phyloP scores from a whole-genome alignment of 352 stramenopile genomes.

The Phytophthora rubi region DNA sequence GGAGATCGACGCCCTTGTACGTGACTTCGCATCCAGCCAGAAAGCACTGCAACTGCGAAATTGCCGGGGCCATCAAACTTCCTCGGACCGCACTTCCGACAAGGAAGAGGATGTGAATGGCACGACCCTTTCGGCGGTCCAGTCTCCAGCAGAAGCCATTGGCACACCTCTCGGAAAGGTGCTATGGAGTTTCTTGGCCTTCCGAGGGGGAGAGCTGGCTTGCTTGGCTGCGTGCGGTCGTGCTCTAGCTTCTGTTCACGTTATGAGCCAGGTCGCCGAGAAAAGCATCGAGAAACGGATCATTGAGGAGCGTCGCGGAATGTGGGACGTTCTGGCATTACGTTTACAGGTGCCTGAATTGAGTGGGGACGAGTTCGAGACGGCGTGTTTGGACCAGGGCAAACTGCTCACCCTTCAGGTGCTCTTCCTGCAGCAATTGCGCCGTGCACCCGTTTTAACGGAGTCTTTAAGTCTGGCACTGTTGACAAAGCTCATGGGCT shows the following conservation, averaged over 20 bases:
- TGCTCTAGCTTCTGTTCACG: slow-evolving; percentile 80
- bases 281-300: slow-evolving; percentile 88
- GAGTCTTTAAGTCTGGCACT: slow-evolving; percentile 76
- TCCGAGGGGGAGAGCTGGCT: slow-evolving; percentile 79
- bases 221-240: slow-evolving; percentile 74
- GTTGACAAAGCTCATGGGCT: slow-evolving; percentile 72
- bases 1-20: slow-evolving; percentile 79
- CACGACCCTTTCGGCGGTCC: slow-evolving; percentile 14
- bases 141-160: slow-evolving; percentile 56
- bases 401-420: slow-evolving; percentile 83
- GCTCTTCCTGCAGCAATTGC: slow-evolving; percentile 78
- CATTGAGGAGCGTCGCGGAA: slow-evolving; percentile 73
- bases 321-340: slow-evolving; percentile 67
- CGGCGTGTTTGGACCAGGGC: slow-evolving; percentile 68
- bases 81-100: slow-evolving; percentile 17
- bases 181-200: slow-evolving; percentile 83
- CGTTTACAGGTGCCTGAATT: slow-evolving; percentile 78
- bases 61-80: slow-evolving; percentile 22
- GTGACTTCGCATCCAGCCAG: slow-evolving; percentile 76
- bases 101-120: slow-evolving; percentile 27
- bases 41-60: slow-evolving; percentile 44
- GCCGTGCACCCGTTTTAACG: slow-evolving; percentile 62
- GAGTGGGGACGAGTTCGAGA: slow-evolving; percentile 83
- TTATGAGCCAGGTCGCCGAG: slow-evolving; percentile 84
- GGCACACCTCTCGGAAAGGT: slow-evolving; percentile 66